Conservation (phyloP, 805 yeast species). For the Gaillardinia entomophila region DNA sequence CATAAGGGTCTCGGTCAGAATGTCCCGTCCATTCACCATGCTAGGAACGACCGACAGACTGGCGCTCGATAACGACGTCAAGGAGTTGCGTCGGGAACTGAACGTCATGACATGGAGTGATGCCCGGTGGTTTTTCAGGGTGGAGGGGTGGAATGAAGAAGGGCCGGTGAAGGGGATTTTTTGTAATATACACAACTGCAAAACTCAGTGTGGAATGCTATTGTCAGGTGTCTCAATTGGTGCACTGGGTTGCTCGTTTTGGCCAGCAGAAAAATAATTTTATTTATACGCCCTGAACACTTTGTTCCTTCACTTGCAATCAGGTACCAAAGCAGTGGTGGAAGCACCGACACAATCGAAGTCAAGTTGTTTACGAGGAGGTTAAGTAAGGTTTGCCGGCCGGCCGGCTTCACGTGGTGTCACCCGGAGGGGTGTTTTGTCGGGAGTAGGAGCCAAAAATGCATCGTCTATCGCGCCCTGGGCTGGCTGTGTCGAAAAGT, state of each 20-base stretch:
- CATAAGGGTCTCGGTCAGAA: slow-evolving; percentile 35
- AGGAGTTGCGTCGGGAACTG: slow-evolving; percentile 21
- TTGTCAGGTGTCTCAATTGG: neutral
- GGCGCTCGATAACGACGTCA: slow-evolving; percentile 21
- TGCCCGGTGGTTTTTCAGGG: too few relatives aligned
- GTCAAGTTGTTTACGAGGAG: too few relatives aligned
- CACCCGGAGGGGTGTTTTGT: too few relatives aligned
- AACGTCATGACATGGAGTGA: neutral
- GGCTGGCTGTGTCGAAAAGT: too few relatives aligned
- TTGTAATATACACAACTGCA: neutral
- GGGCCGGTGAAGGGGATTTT: neutral
- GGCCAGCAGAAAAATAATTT: neutral
- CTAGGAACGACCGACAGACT: neutral
- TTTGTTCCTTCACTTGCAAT: too few relatives aligned
- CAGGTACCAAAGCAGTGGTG: too few relatives aligned
- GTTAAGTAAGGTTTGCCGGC: too few relatives aligned
- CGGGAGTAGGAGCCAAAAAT: too few relatives aligned
- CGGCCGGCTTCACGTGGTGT: too few relatives aligned
- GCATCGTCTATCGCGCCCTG: too few relatives aligned
- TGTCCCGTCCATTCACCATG: slow-evolving; percentile 18
- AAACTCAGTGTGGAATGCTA: neutral
- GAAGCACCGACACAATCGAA: too few relatives aligned
- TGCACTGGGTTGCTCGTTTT: neutral
- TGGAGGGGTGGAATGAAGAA: neutral
- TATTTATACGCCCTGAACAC: too few relatives aligned